Conservation (phyloP, 2,329 filamentous ascomycete genomes). For the Graphilbum sp. region DNA sequence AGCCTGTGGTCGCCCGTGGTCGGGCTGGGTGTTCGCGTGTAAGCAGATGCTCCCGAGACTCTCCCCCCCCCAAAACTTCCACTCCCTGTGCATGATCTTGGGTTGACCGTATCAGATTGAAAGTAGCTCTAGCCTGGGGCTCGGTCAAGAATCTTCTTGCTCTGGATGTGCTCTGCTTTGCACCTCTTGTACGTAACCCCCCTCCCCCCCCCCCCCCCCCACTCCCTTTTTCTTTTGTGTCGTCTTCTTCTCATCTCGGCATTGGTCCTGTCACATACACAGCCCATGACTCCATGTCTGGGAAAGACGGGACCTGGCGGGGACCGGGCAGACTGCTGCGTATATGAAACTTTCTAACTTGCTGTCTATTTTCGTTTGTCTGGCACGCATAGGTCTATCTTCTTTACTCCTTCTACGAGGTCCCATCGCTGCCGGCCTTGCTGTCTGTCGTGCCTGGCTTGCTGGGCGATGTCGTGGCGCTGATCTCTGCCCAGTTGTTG, state of each 20-base stretch:
- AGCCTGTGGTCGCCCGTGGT: background rate
- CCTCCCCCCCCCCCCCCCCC: background rate
- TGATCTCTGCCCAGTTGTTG: constrained; percentile 1
- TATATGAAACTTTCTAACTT: too few species aligned
- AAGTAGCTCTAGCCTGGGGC: constrained; percentile 59
- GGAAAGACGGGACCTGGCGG: too few species aligned
- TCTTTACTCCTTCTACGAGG: constrained; percentile 59
- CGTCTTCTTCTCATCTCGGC: background rate
- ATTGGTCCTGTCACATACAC: too few species aligned
- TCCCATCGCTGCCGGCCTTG: constrained; percentile 18
- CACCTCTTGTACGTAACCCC: constrained; percentile 44
- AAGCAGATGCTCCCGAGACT: too few species aligned
- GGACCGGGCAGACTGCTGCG: too few species aligned
- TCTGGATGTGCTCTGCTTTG: constrained; percentile 53
- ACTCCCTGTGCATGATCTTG: too few species aligned
- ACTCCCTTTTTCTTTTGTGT: constrained; percentile 1
- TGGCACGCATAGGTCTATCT: constrained; percentile 43
- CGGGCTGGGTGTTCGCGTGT: constrained; percentile 3
- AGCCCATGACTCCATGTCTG: background rate
- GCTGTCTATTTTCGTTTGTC: background rate
- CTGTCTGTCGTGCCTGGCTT: constrained; percentile 1
- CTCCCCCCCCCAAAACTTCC: too few species aligned
- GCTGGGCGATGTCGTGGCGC: constrained; percentile 1
- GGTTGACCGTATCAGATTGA: constrained; percentile 30
- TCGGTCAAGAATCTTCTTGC: constrained; percentile 47